These are phyloP conservation scores for Trichophyton mentagrophytes DNA, from an alignment of 2,329 filamentous ascomycete species.

Conservation along the genomic window DNA sequence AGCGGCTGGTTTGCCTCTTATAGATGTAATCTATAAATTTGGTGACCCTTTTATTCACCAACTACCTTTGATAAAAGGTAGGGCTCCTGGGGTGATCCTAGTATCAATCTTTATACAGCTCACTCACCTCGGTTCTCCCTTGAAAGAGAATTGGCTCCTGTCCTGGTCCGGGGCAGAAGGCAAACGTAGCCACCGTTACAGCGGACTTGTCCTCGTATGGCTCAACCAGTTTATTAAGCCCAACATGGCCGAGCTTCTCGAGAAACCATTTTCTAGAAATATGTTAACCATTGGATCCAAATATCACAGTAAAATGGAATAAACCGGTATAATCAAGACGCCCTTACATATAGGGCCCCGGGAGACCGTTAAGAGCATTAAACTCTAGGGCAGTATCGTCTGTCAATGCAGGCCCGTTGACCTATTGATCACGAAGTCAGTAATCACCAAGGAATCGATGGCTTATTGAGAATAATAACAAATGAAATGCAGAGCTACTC, in stretches of 20 bases:
- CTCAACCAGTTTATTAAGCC: constrained; percentile 79
- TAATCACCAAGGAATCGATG: background rate
- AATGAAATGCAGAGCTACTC: constrained; percentile 19
- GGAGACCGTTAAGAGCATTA: constrained; percentile 75
- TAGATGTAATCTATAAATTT: background rate
- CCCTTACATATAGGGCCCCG: constrained; percentile 85
- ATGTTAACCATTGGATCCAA: background rate
- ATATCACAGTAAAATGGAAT: background rate
- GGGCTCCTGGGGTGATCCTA: background rate
- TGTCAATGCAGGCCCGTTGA: constrained; percentile 77
- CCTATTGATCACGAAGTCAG: constrained; percentile 33
- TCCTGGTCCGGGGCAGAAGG: constrained; percentile 74
- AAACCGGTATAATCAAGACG: background rate
- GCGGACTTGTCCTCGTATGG: constrained; percentile 85
- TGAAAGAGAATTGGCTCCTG: constrained; percentile 80
- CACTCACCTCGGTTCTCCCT: constrained; percentile 60
- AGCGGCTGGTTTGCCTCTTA: background rate
- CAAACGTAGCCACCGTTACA: constrained; percentile 92
- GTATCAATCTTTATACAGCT: background rate
- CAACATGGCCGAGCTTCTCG: constrained; percentile 63
- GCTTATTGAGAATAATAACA: background rate
- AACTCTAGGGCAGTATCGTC: constrained; percentile 96
- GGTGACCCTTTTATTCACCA: background rate
- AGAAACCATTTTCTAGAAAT: constrained; percentile 83
- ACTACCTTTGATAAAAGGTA: background rate